phyloP scores from a whole-genome alignment of 2,329 filamentous ascomycete genomes.

The Fusarium coicis region DNA sequence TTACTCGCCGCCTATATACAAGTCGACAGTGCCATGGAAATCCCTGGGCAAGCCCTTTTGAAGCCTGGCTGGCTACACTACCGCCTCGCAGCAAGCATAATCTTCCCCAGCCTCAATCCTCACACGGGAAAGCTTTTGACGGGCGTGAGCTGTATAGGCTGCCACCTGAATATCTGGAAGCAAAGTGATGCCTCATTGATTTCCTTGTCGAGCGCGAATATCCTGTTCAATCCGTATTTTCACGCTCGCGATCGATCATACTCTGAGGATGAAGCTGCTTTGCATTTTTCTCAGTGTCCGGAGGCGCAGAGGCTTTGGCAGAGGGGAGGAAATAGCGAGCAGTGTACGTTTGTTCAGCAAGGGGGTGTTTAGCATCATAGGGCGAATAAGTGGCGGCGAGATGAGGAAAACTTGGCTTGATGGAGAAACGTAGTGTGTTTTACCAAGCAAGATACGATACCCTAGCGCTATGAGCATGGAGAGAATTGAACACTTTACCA shows the following conservation, averaged over 20 bases:
- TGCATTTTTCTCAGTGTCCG: background rate
- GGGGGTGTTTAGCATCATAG: rapidly evolving
- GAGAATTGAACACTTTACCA: rapidly evolving
- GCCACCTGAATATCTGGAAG: background rate
- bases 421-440: rapidly evolving
- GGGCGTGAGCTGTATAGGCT: slow-evolving; percentile 10
- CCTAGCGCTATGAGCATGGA: rapidly evolving
- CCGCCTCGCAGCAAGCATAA: background rate
- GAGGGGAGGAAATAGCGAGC: rapidly evolving
- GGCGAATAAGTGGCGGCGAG: background rate
- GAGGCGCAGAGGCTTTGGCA: background rate
- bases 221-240: background rate
- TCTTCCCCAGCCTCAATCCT: background rate
- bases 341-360: rapidly evolving
- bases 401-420: background rate
- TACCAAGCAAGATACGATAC: background rate
- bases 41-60: rapidly evolving
- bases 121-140: background rate
- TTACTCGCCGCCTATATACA: rapidly evolving
- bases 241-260: background rate
- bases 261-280: background rate
- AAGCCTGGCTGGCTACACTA: background rate
- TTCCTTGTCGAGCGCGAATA: background rate
- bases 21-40: rapidly evolving
- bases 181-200: rapidly evolving